Evolutionary conservation across 768 basidiomycete genomes (phyloP).

Genomic region (Inosperma sp.): DNA sequence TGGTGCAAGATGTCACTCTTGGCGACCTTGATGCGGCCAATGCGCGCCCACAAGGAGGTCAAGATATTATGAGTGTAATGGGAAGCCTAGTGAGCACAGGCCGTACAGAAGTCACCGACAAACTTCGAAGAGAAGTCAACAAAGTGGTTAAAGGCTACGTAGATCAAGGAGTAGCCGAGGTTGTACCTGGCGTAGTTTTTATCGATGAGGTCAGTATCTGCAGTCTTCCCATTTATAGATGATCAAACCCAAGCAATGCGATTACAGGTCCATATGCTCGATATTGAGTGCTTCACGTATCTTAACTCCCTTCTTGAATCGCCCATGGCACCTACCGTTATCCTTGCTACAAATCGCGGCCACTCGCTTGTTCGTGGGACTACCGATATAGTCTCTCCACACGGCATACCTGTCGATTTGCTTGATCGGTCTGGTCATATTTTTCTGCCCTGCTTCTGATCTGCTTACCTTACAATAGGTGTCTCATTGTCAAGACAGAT

Average conservation of each 20-base stretch:
- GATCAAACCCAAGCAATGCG: conserved; percentile 4
- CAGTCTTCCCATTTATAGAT: conserved; percentile 1
- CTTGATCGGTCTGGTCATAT: conserved; percentile 67
- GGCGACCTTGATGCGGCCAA: conserved; percentile 97
- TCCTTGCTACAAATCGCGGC: conserved; percentile 94
- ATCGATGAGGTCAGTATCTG: conserved; percentile 81
- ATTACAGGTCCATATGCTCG: conserved; percentile 94
- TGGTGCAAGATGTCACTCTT: conserved; percentile 92
- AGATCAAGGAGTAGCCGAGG: conserved; percentile 96
- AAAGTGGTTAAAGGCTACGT: conserved; percentile 97
- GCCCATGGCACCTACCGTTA: conserved; percentile 95
- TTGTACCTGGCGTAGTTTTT: conserved; percentile 96
- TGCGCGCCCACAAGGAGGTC: conserved; percentile 91
- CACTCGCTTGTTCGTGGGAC: conserved; percentile 91
- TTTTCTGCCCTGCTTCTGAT: background rate
- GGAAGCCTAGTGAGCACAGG: conserved; percentile 84
- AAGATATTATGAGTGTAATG: conserved; percentile 99
- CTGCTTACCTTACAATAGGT: conserved; percentile 43
- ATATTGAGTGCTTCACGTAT: conserved; percentile 99
- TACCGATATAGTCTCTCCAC: conserved; percentile 83
- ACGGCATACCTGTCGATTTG: conserved; percentile 91
- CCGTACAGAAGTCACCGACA: conserved; percentile 95
- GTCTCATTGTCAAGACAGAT: conserved; percentile 93
- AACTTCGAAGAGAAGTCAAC: conserved; percentile 92
- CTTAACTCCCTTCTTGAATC: conserved; percentile 94